Base-by-base conservation (phyloP, 1,284 basidiomycete species). In the Rhodotorula sp. region DNA sequence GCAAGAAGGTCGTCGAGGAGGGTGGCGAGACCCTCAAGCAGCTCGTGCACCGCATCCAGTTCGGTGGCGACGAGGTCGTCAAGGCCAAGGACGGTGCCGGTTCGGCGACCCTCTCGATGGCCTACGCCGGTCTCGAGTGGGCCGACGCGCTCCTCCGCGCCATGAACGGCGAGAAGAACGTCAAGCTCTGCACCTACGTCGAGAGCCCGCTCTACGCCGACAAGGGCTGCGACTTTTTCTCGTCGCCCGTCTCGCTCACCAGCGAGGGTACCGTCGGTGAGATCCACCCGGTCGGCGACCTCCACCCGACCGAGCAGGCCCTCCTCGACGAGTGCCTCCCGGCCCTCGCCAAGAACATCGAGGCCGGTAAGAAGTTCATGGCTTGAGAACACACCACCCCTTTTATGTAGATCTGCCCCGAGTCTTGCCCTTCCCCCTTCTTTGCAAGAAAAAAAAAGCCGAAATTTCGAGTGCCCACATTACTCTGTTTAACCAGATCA, bases 21-120 rank as follows among this genome's bases (percentile, higher is more conserved):
- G 85, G 85, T 43, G 92, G 89, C 68, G 90, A 91, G 80, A 84
- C 80, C 48, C 88, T 89, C 81, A 84, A 86, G 56, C 85, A 87
- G 77, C 86, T 95, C 72, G 88, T 93, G 74, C 84, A 94, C 83
- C 87, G 91, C 69, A 94, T 95, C 80, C 92, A 95, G 82, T 95
- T 88, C 79, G 93, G 92, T 80, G 93, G 93, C 84, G 93, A 96
- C 80, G 92, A 95, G 83, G 91, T 92, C 78, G 91, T 93, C 80
- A 87, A 91, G 84, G 90, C 91, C 65, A 92, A 91, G 87, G 91
- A 94, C 79, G 92, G 92, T 80, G 90, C 91, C 71, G 92, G 92
- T 78, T 91, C 89, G 71, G 92, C 92, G 54, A 95, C 92, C 62
- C 88, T 95, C 68, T 92, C 90, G 65, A 96, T 96, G 93, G 92